Evolutionary conservation across 257 asterid species (phyloP), one percentile per base, ranked within the genome.

Genomic region (Fraxinus pennsylvanica): DNA sequence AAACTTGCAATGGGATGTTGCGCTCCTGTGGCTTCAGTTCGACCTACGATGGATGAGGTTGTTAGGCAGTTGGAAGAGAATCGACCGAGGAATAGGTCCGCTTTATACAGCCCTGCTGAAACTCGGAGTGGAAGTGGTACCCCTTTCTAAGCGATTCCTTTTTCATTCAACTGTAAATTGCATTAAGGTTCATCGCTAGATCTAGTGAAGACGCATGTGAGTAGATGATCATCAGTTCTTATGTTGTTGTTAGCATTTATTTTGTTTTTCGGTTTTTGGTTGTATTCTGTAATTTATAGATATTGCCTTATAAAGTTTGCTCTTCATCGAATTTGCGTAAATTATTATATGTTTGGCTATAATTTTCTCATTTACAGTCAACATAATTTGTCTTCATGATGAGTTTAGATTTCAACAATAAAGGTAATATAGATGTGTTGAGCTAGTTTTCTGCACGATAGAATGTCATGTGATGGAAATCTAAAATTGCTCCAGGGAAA

Each of bases 1-100:
- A 96, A 92, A 83, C 90, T 96, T 29, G 99, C 98, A 7, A 96
- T 96, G 99, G 99, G 99, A 6, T 96, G 99, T 65, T 93, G 99
- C 27, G 97, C 99, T 3, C 99, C 99, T 0, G 98, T 92, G 63
- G 92, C 92, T 6, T 71, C 97, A 0, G 96, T 91, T 38, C 84
- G 99, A 81, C 99, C 99, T 6, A 81, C 92, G 3, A 96, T 96
- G 99, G 97, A 92, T 1, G 99, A 93, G 83, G 98, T 93, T 1
- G 94, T 92, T 68, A 83, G 97, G 88, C 99, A 96, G 86, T 83
- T 96, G 79, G 98, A 96, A 87, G 99, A 96, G 91, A 93, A 91
- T 78, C 82, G 97, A 63, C 99, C 99, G n/a, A 89, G 98, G 82
- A 96, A 91, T 78, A 82, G 97, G 89, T 92, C 98, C 22, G 99